Conservation (phyloP, 768 basidiomycete species). For the Hericium rajendrae region DNA sequence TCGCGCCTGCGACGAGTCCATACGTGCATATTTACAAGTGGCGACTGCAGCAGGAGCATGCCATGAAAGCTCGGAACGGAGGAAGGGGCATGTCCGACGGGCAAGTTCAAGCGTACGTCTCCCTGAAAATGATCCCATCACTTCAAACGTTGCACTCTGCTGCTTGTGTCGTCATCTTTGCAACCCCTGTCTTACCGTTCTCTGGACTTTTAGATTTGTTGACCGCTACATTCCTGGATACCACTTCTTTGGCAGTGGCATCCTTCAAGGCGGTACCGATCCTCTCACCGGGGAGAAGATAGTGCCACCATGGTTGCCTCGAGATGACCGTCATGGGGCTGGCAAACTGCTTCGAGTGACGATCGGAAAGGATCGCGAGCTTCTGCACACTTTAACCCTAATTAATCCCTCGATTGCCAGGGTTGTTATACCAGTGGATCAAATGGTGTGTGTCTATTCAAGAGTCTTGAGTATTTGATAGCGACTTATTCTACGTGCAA, state of each 20-base stretch:
- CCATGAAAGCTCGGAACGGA: conserved; percentile 80
- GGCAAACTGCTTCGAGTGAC: conserved; percentile 31
- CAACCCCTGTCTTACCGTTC: neutral
- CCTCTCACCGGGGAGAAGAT: conserved; percentile 6
- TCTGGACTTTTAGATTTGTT: conserved; percentile 49
- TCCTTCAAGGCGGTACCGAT: conserved; percentile 25
- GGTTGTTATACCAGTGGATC: no score
- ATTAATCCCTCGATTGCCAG: neutral
- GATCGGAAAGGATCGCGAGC: conserved; percentile 44
- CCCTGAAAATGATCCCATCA: conserved; percentile 6
- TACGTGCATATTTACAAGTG: conserved; percentile 68
- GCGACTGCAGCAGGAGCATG: conserved; percentile 83
- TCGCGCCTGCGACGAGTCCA: conserved; percentile 27
- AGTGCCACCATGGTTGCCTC: conserved; percentile 37
- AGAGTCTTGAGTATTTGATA: no score
- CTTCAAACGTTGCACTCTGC: conserved; percentile 1
- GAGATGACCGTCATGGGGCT: conserved; percentile 14
- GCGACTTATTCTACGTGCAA: no score
- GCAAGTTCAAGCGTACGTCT: conserved; percentile 44
- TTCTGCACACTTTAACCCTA: conserved; percentile 22
- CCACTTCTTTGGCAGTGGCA: conserved; percentile 69
- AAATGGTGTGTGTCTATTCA: no score
- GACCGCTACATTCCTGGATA: conserved; percentile 94
- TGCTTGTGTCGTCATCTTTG: neutral
- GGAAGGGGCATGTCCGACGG: conserved; percentile 85